phyloP scores from a whole-genome alignment of 1,284 basidiomycete genomes.

The Cutaneotrichosporon arboriforme region DNA sequence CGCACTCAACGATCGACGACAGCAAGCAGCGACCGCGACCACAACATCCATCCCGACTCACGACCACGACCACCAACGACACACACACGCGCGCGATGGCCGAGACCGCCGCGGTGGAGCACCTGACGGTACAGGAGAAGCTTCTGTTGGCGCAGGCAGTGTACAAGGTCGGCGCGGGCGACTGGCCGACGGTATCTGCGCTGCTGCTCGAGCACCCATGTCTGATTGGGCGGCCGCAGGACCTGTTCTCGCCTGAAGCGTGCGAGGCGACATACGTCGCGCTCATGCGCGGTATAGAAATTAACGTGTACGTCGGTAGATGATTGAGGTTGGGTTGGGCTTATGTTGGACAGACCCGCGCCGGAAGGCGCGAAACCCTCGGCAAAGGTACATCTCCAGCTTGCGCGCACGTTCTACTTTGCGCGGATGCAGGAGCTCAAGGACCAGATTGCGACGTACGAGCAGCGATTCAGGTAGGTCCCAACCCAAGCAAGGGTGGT shows the following conservation, averaged over 20 bases:
- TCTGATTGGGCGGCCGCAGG: conserved; percentile 55
- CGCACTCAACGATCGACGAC: too few relatives aligned
- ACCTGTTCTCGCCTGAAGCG: conserved; percentile 62
- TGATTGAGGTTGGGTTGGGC: neutral
- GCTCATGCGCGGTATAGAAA: conserved; percentile 62
- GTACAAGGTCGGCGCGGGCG: conserved; percentile 69
- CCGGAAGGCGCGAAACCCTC: conserved; percentile 34
- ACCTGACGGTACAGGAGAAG: conserved; percentile 43
- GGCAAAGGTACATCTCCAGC: conserved; percentile 57
- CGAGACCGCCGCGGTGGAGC: conserved; percentile 15
- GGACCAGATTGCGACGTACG: conserved; percentile 62
- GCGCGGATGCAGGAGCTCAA: conserved; percentile 65
- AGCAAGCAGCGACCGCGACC: too few relatives aligned
- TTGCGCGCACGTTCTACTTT: conserved; percentile 68
- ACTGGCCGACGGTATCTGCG: conserved; percentile 66
- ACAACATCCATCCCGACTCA: neutral
- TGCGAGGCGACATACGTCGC: conserved; percentile 62
- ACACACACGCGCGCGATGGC: conserved; percentile 10
- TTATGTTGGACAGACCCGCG: conserved; percentile 31
- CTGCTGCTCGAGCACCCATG: conserved; percentile 54
- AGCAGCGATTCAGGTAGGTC: conserved; percentile 67
- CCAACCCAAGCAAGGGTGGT: too few relatives aligned
- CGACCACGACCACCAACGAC: neutral
- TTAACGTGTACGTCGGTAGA: conserved; percentile 57
- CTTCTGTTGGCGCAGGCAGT: conserved; percentile 78